Evolutionary conservation across 2,329 filamentous ascomycete species (phyloP), one percentile per base, ranked within the genome.

Genomic region (Akanthomyces dipterigenus): DNA sequence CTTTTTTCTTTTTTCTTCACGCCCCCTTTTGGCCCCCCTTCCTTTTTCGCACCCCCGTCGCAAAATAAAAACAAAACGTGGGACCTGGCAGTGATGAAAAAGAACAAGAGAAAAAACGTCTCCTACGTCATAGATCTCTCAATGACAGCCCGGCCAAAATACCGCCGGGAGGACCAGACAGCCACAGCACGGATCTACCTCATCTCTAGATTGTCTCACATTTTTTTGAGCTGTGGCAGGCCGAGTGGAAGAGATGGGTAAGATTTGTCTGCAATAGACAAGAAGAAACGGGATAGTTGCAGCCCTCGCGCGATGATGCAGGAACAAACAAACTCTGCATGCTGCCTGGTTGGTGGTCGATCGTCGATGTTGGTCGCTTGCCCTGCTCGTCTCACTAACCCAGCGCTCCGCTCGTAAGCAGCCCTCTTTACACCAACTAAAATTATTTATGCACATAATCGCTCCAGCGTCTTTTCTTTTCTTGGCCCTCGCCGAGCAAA

Each of bases 101-200:
- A 34, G 8, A 16, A 5, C 36, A 48, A 2, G 7, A 8, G 20
- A 50, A 48, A 8, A 49, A 34, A 40, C 11, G 45, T 31, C 55
- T 36, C 18, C 34, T 42, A 50, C 55, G 55, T 58, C 55, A 58
- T 58, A 42, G 45, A 50, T 50, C 45, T 40, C 34, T 38, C 20
- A 20, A 42, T 40, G 34, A 28, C 22, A 22, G 14, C 11, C 36
- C 34, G 12, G 24, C 50, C 20, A 16, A 11, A 24, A 22, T 8
- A 5, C 42, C 20, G 14, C 8, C n/a, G n/a, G 7, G 36, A 16
- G 36, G 36, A 38, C 36, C 14, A 16, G 36, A 38, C 36, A 16
- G 14, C 12, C 36, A 38, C 36, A 14, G n/a, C n/a, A 43, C 18
- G 24, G 22, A 9, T 46, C 22, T 46, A 26, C 24, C 43, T 46